Evolutionary conservation across 306 rosid species (phyloP), one percentile per base, ranked within the genome.

Genomic region (Castanea sativa): DNA sequence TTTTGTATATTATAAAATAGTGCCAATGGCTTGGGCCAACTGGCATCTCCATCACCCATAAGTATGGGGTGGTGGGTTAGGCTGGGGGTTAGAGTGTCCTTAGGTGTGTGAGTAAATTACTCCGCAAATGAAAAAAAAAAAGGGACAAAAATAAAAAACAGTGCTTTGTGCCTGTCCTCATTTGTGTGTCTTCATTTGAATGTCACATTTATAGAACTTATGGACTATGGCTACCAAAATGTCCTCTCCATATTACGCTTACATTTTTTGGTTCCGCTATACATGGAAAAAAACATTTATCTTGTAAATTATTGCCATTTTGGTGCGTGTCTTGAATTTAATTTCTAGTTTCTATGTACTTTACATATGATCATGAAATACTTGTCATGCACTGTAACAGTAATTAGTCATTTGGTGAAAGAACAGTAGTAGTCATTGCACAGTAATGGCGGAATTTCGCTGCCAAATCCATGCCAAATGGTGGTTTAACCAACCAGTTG

Each of bases 391-490:
- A n/a, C 52, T 23, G 38, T 61, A 64, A 65, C 55, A 18, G 27
- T 53, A 10, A 23, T 45, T 64, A 43, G 63, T 23, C 53, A 73
- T 68, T 83, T 73, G 59, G 68, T 56, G n/a, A 53, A 49, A 32
- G 35, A 7, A 27, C 69, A 27, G 33, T 61, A 32, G 6, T 61
- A 13, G 18, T 69, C 4, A 6, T 30, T 13, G 56, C 51, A n/a
- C 41, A 71, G 18, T 56, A 21, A 25, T 38, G 45, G 41, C 70
- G 30, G 30, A 16, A 63, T 76, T n/a, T 79, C 1, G 35, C 19
- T 29, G 74, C 21, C 45, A 59, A 59, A 53, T 73, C 55, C n/a
- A 58, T 29, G 29, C 41, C 60, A 71, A 29, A 58, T 1, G 19
- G 63, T 74, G 69, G 43, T 60, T 45, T 38, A 38, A 21, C 52